Evolutionary conservation across 441 rosid genomes (phyloP).

Genomic region (Pelargonium cotyledonis): DNA sequence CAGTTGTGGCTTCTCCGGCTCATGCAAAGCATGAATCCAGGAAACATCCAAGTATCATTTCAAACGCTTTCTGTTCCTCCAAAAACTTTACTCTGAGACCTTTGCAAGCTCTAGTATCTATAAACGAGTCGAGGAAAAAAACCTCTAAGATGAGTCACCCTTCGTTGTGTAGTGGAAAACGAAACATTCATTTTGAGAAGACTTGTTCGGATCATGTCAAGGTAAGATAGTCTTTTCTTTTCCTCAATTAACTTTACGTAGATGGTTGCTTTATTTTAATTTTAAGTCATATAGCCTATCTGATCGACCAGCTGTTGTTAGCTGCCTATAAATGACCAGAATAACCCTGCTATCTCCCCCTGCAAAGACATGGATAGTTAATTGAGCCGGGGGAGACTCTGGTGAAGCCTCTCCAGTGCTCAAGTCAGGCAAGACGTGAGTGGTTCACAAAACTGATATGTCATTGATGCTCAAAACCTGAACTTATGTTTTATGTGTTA

Average conservation of each 20-base stretch:
- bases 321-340: too few species aligned
- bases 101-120: conserved; percentile 45
- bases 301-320: too few species aligned
- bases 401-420: too few species aligned
- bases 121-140: conserved; percentile 36
- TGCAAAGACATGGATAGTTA: too few species aligned
- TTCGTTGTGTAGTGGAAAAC: conserved; percentile 28
- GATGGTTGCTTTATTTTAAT: background rate
- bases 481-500: conserved; percentile 23
- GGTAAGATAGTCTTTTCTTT: conserved; percentile 28
- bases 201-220: conserved; percentile 31
- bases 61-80: conserved; percentile 79
- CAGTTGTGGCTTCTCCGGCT: conserved; percentile 61
- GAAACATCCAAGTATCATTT: conserved; percentile 72
- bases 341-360: too few species aligned
- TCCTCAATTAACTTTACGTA: background rate
- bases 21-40: conserved; percentile 48
- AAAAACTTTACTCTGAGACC: conserved; percentile 52
- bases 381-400: too few species aligned
- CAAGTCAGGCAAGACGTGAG: too few species aligned
- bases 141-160: conserved; percentile 34
- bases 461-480: conserved; percentile 1
- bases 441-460: background rate
- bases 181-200: conserved; percentile 31
- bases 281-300: background rate